phyloP scores from a whole-genome alignment of 148 eudicot genomes.

The Pouteria glomerata region DNA sequence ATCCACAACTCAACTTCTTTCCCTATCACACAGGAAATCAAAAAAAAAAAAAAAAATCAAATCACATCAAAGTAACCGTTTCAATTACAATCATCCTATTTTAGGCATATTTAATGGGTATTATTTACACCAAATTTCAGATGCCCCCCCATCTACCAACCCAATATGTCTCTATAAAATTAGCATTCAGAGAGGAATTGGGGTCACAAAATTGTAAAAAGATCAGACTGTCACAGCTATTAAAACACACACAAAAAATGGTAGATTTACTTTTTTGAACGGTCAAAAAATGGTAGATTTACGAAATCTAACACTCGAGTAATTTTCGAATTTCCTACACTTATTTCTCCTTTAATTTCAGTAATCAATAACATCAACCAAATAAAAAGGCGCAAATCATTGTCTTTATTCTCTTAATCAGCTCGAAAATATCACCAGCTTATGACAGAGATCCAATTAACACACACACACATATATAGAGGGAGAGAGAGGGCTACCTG shows the following conservation, averaged over 20 bases:
- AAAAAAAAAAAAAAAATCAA: background rate
- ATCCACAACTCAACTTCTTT: background rate
- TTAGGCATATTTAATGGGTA: too few species aligned
- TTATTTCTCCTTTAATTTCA: background rate
- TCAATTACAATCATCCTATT: background rate
- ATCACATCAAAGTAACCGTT: too few species aligned
- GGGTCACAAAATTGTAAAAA: background rate
- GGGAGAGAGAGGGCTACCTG: slow-evolving; percentile 7
- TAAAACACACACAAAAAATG: background rate
- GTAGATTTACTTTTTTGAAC: too few species aligned
- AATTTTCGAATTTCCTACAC: background rate
- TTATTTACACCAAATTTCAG: background rate
- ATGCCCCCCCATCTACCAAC: background rate
- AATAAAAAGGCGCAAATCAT: background rate
- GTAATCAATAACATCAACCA: background rate
- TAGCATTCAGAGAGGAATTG: background rate
- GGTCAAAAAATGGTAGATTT: too few species aligned
- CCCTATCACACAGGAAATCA: too few species aligned
- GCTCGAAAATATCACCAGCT: background rate
- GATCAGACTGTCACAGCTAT: background rate
- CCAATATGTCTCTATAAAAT: background rate
- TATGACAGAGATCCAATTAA: too few species aligned
- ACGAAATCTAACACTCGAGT: too few species aligned
- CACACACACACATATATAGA: background rate
- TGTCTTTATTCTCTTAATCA: background rate